Base-by-base conservation (phyloP, 2,329 filamentous ascomycete genomes). In the Cladosporium austrohemisphaericum region DNA sequence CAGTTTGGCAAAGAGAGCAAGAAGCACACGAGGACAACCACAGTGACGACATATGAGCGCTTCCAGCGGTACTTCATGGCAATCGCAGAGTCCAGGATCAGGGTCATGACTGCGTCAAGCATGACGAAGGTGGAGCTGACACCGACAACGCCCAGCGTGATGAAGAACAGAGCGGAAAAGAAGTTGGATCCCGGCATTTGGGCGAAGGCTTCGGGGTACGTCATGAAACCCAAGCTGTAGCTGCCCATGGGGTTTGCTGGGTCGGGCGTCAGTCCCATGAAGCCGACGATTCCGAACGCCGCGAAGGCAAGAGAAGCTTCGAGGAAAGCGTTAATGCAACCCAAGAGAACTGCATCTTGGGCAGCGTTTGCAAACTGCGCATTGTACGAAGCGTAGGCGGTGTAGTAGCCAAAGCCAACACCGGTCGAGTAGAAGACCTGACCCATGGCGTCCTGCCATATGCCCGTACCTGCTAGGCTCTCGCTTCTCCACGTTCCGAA, bases 341-440 rank as follows among this genome's bases (percentile, higher is more conserved):
- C 76, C 23, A 81, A 78, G 5, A 80, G 65, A 32, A 80, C 66
- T 0, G 79, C 76, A 51, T 81, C 79, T 74, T 78, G 76, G 1
- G 81, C 78, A 1, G 78, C 77, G 45, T 81, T 81, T 9, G 78
- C 76, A 58, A 79, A 72, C 53, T 70, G 76, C 56, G 66, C 60
- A 49, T 81, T 81, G 61, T 80, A 81, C 0, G 75, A 79, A 0
- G 78, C 77, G 53, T 81, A 81, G 0, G 73, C 75, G 0, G 77
- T 80, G 52, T 79, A 81, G 59, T 78, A 79, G 2, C 78, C 77
- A 55, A 81, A 80, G 1, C 76, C 78, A 23, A 81, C 75, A 3
- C 78, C 78, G 0, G 76, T 80, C 0, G 76, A 79, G 64, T 80
- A 81, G 62, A 81, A 81, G 33, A 81, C 77, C 51, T 82, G 79